Percentiles rank a stretch among this genome's conserved stretches.
Conservation (phyloP, 495 filamentous ascomycete genomes). For the Penicillium chermesinum region DNA sequence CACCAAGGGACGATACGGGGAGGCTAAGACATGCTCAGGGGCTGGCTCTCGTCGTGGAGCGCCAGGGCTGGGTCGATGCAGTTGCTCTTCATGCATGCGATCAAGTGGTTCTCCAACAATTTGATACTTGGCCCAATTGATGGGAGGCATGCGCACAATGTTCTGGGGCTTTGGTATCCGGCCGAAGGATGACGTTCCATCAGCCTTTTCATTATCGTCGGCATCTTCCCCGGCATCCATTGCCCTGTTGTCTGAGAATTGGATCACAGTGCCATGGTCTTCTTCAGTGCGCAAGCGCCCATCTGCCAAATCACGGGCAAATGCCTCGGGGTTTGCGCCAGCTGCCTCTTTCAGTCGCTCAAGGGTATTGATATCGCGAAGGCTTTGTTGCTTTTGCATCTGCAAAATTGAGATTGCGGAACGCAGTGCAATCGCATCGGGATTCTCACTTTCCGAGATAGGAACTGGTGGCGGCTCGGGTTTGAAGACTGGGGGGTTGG, state of each 20-base stretch:
- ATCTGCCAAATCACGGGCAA: conserved; percentile 54
- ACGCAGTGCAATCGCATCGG: conserved; percentile 77
- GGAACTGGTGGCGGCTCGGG: conserved; percentile 55
- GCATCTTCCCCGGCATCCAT: conserved; percentile 36
- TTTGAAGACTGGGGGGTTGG: conserved; percentile 25
- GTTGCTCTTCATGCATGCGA: conserved; percentile 75
- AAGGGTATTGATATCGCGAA: conserved; percentile 63
- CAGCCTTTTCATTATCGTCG: conserved; percentile 3
- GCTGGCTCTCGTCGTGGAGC: conserved; percentile 41
- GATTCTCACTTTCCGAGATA: conserved; percentile 70
- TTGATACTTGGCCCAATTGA: conserved; percentile 90
- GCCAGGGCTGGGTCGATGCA: conserved; percentile 55
- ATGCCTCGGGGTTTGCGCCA: conserved; percentile 61
- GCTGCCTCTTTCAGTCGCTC: conserved; percentile 59
- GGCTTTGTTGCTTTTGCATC: conserved; percentile 70
- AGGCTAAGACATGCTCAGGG: conserved; percentile 56
- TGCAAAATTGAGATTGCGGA: conserved; percentile 77
- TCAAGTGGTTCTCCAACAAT: conserved; percentile 75
- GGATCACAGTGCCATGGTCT: conserved; percentile 36
- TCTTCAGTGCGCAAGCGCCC: conserved; percentile 49
- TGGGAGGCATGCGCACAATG: conserved; percentile 73
- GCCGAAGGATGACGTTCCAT: conserved; percentile 34
- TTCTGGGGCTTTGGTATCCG: conserved; percentile 73
- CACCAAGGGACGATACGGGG: conserved; percentile 66
- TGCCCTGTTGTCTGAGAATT: conserved; percentile 33